Base-by-base conservation (phyloP, 345 rosid genomes). In the Lenwebbia sp. region DNA sequence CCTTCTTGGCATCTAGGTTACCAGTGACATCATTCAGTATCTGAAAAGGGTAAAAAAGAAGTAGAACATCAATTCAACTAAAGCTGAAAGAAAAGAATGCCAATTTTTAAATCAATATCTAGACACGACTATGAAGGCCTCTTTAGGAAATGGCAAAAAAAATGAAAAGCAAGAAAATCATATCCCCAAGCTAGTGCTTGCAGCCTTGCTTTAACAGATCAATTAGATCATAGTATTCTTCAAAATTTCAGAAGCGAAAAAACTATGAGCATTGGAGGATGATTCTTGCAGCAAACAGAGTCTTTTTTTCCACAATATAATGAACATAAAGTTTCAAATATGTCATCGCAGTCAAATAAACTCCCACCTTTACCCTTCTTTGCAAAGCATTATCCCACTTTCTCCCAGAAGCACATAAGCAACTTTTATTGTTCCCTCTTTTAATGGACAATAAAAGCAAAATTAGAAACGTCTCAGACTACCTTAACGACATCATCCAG, bases 401-500 rank as follows among this genome's bases (percentile, higher is more conserved):
- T 30, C 41, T 65, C 76, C 76, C 15, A 65, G 22, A 30, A 65
- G 75, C 23, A 65, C 41, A 30, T 30, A 65, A 70, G 47, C 13
- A 70, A 19, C 47, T 9, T 37, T 70, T 7, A 21, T 19, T 15
- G 8, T 37, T 19, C 47, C 13, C 26, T 13, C 12, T 70, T 3
- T 70, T 21, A 70, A 70, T 70, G 47, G 26, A 70, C 10, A 37
- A 54, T 30, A 52, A 15, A 28, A 33, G 25, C 21, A 1, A 84
- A 40, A 7, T 40, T 5, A 26, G 53, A 50, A 84, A 62, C 76
- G 23, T 57, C 40, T 53, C 26, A 23, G 49, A 55, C 86, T 85
- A 51, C 99, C 98, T 94, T 95, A 88, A 97, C 95, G 55, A 97
- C 98, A 62, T 97, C 99, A 83, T 97, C 99, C 10, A 97, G 92